Evolutionary conservation across 352 stramenopile species (phyloP), one percentile per base, ranked within the genome.

Genomic region (Phytopythium chamaehyphon): DNA sequence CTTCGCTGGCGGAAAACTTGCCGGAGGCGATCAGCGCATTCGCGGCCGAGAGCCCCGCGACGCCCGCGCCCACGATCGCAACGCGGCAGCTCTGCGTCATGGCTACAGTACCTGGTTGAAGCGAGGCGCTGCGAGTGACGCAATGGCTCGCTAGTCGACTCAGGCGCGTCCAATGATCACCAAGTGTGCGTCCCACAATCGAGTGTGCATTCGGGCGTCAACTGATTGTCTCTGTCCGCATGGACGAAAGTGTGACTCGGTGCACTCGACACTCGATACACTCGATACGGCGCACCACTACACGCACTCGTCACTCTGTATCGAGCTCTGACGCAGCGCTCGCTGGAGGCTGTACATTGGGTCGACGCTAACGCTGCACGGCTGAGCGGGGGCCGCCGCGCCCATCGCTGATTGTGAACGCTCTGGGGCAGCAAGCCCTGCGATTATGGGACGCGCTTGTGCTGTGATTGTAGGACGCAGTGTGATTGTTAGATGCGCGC

Each of bases 21-120:
- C 57, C 53, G 2, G 69, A 77, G 0, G 31, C 39, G 9, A 85
- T 49, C n/a, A 88, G 55, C 40, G 69, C 50, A 42, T 77, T 72
- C 35, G 76, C 59, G 2, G 71, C 62, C 18, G 69, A 64, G 38
- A 87, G 57, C 0, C 76, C 76, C 11, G 73, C 71, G 33, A 87
- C 52, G 1, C 76, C 76, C 0, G 76, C 73, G 12, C 73, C 76
- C 47, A 86, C 57, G 31, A 84, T 62, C 8, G 53, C 76, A 14
- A 85, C 76, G 33, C 73, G 76, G 38, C 61, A 63, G 49, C 23
- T 19, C 22, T 11, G 40, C 11, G 21, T 2, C 40, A 18, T 23
- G 24, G 24, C n/a, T 16, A 10, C 2, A 26, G 44, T 51, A 16
- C 21, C 42, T 47, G n/a, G n/a, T n/a, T n/a, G n/a, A n/a, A n/a